Conservation (phyloP, 345 rosid species). For the Eucalyptus caleyi region DNA sequence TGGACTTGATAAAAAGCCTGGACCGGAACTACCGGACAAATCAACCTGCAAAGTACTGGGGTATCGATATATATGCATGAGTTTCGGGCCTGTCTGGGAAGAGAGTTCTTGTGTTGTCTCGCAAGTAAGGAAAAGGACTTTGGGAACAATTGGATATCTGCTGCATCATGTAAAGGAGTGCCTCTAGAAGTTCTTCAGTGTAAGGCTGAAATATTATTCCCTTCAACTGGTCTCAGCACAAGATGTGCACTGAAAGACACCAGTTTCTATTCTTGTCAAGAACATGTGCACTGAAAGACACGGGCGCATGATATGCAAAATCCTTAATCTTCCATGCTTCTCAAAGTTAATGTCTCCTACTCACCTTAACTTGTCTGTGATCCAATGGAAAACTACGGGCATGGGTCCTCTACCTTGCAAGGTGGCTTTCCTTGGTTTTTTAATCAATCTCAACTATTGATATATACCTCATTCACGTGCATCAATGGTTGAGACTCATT, state of each 20-base stretch:
- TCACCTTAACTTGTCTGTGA: background rate
- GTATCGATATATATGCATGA: constrained; percentile 62
- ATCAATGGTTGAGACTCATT: background rate
- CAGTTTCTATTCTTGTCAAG: background rate
- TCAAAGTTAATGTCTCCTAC: background rate
- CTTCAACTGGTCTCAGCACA: background rate
- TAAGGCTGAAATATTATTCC: background rate
- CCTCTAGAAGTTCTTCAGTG: background rate
- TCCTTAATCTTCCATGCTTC: background rate
- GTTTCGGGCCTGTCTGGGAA: background rate
- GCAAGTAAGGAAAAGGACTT: background rate
- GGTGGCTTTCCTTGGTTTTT: background rate
- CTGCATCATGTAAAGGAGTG: background rate
- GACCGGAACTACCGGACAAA: constrained; percentile 71
- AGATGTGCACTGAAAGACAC: background rate
- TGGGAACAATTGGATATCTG: background rate
- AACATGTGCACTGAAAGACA: background rate
- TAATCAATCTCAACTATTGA: background rate
- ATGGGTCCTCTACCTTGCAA: background rate
- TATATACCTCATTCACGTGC: background rate
- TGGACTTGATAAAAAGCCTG: constrained; percentile 38
- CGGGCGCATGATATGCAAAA: background rate
- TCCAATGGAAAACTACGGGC: background rate
- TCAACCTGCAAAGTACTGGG: constrained; percentile 78
- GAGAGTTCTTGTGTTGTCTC: background rate